phyloP scores from a whole-genome alignment of 2,329 filamentous ascomycete genomes.

The Curvularia eragrostidis region DNA sequence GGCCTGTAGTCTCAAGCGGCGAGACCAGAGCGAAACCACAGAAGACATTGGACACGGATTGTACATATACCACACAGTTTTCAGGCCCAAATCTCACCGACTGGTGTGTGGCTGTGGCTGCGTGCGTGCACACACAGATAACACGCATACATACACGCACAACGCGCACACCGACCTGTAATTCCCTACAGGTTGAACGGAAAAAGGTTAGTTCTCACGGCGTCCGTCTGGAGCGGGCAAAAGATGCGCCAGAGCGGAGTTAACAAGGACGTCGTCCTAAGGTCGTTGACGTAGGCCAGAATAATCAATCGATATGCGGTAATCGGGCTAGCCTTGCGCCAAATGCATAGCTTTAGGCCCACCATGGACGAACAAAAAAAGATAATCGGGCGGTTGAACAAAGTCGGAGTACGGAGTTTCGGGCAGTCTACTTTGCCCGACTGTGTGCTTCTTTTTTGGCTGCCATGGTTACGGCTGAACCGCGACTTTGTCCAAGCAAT shows the following conservation, averaged over 20 bases:
- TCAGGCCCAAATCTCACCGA: background rate
- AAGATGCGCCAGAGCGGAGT: conserved; percentile 1
- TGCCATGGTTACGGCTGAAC: background rate
- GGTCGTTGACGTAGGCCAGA: background rate
- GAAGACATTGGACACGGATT: conserved; percentile 24
- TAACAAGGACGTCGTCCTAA: background rate
- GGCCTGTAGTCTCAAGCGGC: background rate
- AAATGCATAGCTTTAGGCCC: background rate
- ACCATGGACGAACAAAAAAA: background rate
- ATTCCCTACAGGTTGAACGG: background rate
- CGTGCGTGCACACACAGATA: background rate
- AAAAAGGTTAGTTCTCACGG: background rate
- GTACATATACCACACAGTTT: background rate
- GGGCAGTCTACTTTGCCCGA: background rate
- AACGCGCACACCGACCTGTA: background rate
- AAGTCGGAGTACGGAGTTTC: background rate
- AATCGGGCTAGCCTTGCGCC: background rate
- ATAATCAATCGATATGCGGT: background rate
- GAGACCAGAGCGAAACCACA: conserved; percentile 12
- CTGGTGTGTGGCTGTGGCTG: background rate
- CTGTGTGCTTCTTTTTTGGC: background rate
- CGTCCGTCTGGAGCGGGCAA: background rate
- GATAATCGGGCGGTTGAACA: background rate
- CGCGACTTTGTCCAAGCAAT: no score
- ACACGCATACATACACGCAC: background rate